Base-by-base conservation (phyloP, 164 flowering plant species). In the Piper betle region DNA sequence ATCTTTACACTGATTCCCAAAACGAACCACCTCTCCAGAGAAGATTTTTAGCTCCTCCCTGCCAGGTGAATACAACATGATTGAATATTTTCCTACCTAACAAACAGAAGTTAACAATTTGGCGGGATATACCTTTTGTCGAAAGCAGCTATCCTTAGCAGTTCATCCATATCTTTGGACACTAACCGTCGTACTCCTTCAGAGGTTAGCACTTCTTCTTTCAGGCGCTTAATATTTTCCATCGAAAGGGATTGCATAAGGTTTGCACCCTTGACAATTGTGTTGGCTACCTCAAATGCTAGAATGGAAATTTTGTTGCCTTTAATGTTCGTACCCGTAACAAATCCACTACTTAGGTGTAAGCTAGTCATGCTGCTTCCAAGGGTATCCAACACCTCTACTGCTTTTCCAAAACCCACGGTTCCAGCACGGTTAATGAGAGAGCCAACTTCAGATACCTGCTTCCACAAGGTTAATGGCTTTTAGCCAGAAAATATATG, bases 1-100 rank as follows among this genome's bases (percentile, higher is more conserved):
- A 80, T 91, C 96, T 79, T 82, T 91, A 73, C 97, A 91, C 15
- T 89, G 89, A 74, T 91, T 85, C 61, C 97, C 97, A 77, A 91
- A 91, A 11, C 97, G 86, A 53, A 91, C 80, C 40, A 91, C 96
- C 74, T 91, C 97, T 55, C 88, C 76, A 25, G 88, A 75, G 69
- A 91, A 86, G 12, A 84, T 64, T 66, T 84, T 82, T 64, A 91
- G 65, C 70, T 91, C 97, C 55, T 86, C 94, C 79, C 97, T 91
- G 83, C 62, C 60, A 39, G 66, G 46, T 17, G 53, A 65, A 67
- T 37, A 62, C n/a, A 52, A 46, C 50, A 46, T 2, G 3, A 46
- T 15, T 46, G 15, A 46, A 15, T 10, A 15, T 2, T 46, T 3
- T 46, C 50, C 50, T 15, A 46, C 11, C 9, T 37, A 20, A 64